A percentile compares a stretch with the other conserved stretches of the same genome.
These are phyloP conservation scores for Neurospora sp. DNA, from an alignment of 495 filamentous ascomycete species.

Conservation along the genomic window DNA sequence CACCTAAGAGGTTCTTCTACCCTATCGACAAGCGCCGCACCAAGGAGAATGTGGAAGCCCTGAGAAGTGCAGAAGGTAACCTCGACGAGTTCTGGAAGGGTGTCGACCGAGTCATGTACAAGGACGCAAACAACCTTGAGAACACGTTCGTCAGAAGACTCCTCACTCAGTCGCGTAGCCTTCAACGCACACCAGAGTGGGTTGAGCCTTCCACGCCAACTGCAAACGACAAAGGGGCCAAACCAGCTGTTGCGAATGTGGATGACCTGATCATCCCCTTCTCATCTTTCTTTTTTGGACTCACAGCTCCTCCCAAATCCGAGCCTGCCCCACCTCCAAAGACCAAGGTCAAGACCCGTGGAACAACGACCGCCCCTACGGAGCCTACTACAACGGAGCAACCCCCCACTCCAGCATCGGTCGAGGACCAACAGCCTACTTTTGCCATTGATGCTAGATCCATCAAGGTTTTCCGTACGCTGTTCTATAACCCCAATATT, in stretches of 20 bases:
- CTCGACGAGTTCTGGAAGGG: conserved; percentile 42
- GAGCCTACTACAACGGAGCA: neutral
- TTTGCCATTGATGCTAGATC: conserved; percentile 34
- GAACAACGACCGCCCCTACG: conserved; percentile 9
- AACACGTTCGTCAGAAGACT: conserved; percentile 14
- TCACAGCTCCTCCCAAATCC: neutral
- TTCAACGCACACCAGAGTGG: conserved; percentile 43
- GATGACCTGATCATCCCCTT: conserved; percentile 12
- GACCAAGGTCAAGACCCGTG: conserved; percentile 34
- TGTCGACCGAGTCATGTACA: conserved; percentile 3
- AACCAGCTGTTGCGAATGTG: neutral
- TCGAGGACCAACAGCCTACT: conserved; percentile 12
- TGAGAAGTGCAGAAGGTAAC: conserved; percentile 31
- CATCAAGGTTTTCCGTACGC: conserved; percentile 17
- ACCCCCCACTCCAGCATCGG: neutral
- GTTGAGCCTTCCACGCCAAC: conserved; percentile 21
- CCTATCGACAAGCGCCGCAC: conserved; percentile 39
- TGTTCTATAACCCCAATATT: conserved; percentile 14
- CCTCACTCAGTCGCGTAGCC: conserved; percentile 21
- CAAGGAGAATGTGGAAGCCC: conserved; percentile 28
- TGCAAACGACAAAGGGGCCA: neutral
- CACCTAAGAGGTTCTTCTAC: conserved; percentile 33
- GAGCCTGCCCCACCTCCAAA: conserved; percentile 4
- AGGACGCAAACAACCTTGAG: neutral
- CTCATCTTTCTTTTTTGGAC: conserved; percentile 8